Base-by-base conservation (phyloP, 495 filamentous ascomycete species). In the Annulohypoxylon bovei region DNA sequence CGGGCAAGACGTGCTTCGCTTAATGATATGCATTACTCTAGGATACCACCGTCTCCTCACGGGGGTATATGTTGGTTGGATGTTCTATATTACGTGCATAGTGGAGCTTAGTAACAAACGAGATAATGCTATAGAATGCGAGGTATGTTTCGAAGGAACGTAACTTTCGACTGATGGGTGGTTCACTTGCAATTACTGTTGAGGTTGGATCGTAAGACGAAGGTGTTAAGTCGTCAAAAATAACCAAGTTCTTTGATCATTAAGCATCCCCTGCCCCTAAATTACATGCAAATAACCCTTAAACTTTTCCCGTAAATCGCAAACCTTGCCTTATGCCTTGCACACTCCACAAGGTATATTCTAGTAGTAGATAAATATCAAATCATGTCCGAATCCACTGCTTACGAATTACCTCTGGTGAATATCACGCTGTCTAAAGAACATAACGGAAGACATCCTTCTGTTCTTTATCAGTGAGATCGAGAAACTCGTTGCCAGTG, bases 381-480 rank as follows among this genome's bases (percentile, higher is more conserved):
- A 11, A 2, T 52, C 12, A 35, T 53, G 28, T 25, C 35, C 53
- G 4, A 7, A 25, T 7, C 11, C n/a, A 6, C 39, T 22, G 9
- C 30, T 30, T 11, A 6, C 14, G 30, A 5, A 57, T 58, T 4
- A 20, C 2, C 35, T 14, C 25, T 27, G 6, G 8, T 9, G 12
- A 18, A 18, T 12, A 39, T 56, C 1, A 3, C 4, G 4, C 27
- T 23, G 12, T 25, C 37, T 70, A 70, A 6, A 70, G 25, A 8
- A 78, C 77, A 67, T 86, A 86, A 18, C 80, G 73, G 70, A 86
- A 84, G 9, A 65, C 47, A 22, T 81, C 76, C 35, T 81, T 57
- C 62, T 86, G 84, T 73, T 84, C 79, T 58, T 75, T 76, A 53
- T 86, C 83, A 0, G 83, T 86, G 35, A 82, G 78, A 67, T 85